A percentile compares a stretch with the other conserved stretches of the same genome.
phyloP scores from a whole-genome alignment of 176 grass and related monocot species.

The Saccharum spontaneum region DNA sequence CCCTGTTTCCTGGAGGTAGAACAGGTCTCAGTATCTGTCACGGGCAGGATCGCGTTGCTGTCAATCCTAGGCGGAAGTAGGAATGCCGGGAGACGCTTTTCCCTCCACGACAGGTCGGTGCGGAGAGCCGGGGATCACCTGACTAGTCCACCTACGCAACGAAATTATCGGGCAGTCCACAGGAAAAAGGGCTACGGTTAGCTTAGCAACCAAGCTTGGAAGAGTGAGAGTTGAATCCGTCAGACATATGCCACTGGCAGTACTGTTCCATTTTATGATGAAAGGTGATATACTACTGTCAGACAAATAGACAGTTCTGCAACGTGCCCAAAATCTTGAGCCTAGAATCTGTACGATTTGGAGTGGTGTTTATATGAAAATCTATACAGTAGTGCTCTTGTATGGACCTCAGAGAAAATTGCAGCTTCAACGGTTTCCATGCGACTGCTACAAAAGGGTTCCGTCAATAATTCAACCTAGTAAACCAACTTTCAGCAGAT shows the following conservation, averaged over 20 bases:
- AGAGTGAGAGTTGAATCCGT: background rate
- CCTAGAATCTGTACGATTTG: background rate
- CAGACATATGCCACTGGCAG: background rate
- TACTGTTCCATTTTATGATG: background rate
- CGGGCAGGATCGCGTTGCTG: background rate
- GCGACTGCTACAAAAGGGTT: background rate
- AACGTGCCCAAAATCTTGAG: background rate
- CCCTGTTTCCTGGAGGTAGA: too few species aligned
- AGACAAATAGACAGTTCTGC: background rate
- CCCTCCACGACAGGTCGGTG: background rate
- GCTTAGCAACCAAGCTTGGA: background rate
- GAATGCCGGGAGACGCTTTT: background rate
- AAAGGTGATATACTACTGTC: background rate
- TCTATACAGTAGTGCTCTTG: background rate
- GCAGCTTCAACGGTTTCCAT: background rate
- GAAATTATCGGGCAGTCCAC: too few species aligned
- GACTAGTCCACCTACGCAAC: background rate
- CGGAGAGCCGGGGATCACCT: too few species aligned
- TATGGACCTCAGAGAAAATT: too few species aligned
- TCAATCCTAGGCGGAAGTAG: background rate
- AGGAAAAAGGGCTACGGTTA: too few species aligned
- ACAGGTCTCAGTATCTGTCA: background rate
- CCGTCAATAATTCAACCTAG: background rate
- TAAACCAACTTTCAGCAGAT: background rate
- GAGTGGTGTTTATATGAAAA: background rate